These are phyloP conservation scores for Eucalyptus pumila DNA, from an alignment of 345 rosid species.

Conservation along the genomic window DNA sequence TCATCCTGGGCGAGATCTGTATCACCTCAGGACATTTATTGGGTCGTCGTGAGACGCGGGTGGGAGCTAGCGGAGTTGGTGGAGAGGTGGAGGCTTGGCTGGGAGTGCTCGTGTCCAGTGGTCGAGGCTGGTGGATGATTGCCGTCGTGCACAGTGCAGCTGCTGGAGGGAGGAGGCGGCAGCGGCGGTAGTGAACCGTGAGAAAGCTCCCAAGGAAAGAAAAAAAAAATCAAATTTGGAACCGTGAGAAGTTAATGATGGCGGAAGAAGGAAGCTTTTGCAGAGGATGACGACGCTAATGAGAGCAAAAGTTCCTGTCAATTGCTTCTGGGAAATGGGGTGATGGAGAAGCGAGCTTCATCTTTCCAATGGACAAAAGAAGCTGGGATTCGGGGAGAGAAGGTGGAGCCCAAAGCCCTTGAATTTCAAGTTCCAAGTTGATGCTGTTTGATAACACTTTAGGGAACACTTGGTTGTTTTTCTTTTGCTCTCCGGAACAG, in stretches of 20 bases:
- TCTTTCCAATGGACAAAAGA: conserved; percentile 4
- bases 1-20: neutral
- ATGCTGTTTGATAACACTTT: accelerated
- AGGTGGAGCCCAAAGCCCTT: neutral
- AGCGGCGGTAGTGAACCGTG: neutral
- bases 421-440: neutral
- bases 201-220: neutral
- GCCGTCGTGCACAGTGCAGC: neutral
- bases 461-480: accelerated
- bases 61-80: neutral
- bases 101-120: neutral
- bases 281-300: conserved; percentile 1
- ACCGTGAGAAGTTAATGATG: conserved; percentile 15
- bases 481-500: accelerated
- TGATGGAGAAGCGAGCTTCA: neutral
- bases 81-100: neutral
- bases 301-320: conserved; percentile 39
- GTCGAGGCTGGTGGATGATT: neutral
- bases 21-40: neutral
- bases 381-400: neutral
- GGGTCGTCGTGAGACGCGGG: neutral
- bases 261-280: conserved; percentile 5
- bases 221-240: neutral
- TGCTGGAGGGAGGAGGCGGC: neutral
- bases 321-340: conserved; percentile 28